Percentiles rank a stretch among this genome's conserved stretches.
Conservation (phyloP, 2,329 filamentous ascomycete genomes). For the Trichoderma sp. region DNA sequence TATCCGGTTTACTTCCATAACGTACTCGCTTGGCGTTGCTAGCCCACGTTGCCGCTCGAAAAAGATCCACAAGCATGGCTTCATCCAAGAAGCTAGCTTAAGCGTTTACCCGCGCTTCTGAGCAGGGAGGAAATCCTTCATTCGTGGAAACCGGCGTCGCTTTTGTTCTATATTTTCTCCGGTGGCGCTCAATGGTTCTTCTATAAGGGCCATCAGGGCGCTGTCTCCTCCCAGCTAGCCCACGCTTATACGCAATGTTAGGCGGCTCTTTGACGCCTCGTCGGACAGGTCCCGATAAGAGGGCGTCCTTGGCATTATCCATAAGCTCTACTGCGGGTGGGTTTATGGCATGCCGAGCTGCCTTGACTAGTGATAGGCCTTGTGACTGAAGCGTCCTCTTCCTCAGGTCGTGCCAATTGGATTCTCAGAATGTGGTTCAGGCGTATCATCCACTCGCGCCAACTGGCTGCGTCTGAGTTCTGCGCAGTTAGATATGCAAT, state of each 20-base stretch:
- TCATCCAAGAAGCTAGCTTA: background rate
- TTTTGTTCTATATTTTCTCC: slow-evolving; percentile 15
- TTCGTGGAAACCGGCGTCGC: slow-evolving; percentile 10
- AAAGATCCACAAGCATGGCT: background rate
- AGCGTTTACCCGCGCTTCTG: slow-evolving; percentile 10
- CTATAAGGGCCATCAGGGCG: background rate
- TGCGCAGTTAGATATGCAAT: background rate
- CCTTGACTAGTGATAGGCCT: slow-evolving; percentile 4
- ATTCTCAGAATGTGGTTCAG: background rate
- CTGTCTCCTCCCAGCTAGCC: background rate
- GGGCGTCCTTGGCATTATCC: slow-evolving; percentile 2
- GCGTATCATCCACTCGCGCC: background rate
- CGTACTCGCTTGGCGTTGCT: slow-evolving; percentile 1
- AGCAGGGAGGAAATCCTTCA: background rate
- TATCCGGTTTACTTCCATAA: slow-evolving; percentile 21
- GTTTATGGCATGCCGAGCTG: background rate
- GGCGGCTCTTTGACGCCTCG: background rate
- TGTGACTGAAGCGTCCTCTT: background rate
- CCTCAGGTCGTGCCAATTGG: background rate
- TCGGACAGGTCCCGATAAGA: slow-evolving; percentile 19
- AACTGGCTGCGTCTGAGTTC: background rate
- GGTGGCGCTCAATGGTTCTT: slow-evolving; percentile 21
- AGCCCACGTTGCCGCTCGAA: background rate
- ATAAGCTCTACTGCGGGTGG: background rate
- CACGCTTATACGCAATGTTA: background rate